phyloP scores from a whole-genome alignment of 306 rosid genomes.

The Acacia confusa region DNA sequence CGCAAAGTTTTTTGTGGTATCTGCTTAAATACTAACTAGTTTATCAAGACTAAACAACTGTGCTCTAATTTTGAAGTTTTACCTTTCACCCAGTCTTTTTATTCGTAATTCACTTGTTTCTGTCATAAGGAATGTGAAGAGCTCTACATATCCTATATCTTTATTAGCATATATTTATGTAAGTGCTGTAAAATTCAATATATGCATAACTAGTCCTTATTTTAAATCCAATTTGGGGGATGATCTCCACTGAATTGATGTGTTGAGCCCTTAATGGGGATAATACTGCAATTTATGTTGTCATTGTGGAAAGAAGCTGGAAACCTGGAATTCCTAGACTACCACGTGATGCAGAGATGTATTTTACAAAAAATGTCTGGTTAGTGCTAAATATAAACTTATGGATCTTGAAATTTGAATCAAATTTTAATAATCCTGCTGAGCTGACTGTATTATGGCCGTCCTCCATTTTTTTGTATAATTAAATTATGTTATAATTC shows the following conservation, averaged over 20 bases:
- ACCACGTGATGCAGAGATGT: background rate
- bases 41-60: background rate
- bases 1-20: constrained; percentile 31
- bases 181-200: background rate
- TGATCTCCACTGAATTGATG: background rate
- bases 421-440: background rate
- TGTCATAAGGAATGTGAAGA: background rate
- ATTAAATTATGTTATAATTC: constrained; percentile 18
- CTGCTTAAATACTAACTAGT: background rate
- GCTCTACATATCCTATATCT: background rate
- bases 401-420: background rate
- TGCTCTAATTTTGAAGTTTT: background rate
- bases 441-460: background rate
- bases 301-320: background rate
- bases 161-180: background rate
- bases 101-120: background rate
- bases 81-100: background rate
- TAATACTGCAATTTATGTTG: background rate
- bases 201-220: background rate
- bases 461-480: constrained; percentile 19
- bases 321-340: background rate
- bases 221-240: background rate
- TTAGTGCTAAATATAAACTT: constrained; percentile 19
- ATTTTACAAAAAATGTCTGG: background rate
- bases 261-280: background rate